Evolutionary conservation across 306 rosid genomes (phyloP).

Genomic region (Vigna reflexopilosa): DNA sequence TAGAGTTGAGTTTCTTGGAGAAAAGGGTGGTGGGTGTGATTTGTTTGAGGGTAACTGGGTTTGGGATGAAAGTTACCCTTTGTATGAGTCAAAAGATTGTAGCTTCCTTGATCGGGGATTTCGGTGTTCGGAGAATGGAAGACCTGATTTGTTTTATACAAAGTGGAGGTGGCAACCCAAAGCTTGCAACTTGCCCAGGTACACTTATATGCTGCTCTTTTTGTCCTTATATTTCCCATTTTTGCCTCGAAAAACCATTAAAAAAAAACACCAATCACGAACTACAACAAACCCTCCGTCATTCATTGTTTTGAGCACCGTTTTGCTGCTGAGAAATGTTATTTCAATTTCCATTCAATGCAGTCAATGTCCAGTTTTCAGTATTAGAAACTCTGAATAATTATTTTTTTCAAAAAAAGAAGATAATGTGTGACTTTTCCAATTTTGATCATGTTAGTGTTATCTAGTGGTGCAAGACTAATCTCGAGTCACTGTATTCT

Average conservation of each 20-base stretch:
- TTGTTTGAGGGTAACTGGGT: constrained; percentile 91
- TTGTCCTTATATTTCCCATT: not conserved
- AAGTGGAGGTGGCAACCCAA: constrained; percentile 98
- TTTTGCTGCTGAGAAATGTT: constrained; percentile 14
- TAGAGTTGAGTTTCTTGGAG: constrained; percentile 64
- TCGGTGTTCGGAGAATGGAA: constrained; percentile 86
- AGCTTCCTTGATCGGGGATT: constrained; percentile 73
- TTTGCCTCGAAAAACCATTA: not conserved
- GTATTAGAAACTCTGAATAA: not conserved
- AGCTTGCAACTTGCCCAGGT: constrained; percentile 90
- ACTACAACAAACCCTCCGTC: not conserved
- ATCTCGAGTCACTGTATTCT: not conserved
- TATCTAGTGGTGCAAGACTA: not conserved
- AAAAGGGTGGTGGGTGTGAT: constrained; percentile 61
- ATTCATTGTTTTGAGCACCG: constrained; percentile 3
- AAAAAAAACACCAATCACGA: not conserved
- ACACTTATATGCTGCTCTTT: not conserved
- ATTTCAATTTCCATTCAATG: not conserved
- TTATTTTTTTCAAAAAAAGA: no score
- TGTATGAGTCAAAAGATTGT: constrained; percentile 75
- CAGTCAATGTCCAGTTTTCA: not conserved
- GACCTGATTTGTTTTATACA: constrained; percentile 86
- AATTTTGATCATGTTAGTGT: not conserved
- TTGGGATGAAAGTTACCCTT: constrained; percentile 85
- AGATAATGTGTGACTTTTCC: not conserved